Evolutionary conservation across 805 yeast species (phyloP).

Genomic region (Lipomyces mesembrius): DNA sequence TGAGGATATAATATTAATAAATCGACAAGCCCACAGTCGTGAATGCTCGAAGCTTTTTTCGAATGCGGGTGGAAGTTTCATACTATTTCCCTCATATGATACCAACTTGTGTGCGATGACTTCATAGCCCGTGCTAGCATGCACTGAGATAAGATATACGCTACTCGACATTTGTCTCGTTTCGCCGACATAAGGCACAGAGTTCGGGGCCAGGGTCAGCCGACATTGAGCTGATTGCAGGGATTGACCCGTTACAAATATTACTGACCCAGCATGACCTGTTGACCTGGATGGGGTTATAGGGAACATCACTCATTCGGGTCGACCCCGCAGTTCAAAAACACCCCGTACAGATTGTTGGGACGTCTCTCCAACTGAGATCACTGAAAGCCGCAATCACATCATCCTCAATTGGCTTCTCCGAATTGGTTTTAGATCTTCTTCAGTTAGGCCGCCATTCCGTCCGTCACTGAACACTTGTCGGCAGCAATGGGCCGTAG

Average conservation of each 20-base stretch:
- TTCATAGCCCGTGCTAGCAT: not conserved
- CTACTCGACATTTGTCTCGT: too few species aligned
- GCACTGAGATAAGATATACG: not conserved
- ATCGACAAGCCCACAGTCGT: too few species aligned
- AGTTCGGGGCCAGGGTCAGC: too few species aligned
- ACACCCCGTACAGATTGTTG: not conserved
- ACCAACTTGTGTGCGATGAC: too few species aligned
- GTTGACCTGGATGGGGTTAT: too few species aligned
- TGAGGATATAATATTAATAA: too few species aligned
- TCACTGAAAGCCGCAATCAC: not conserved
- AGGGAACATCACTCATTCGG: not conserved
- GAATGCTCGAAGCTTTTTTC: not conserved
- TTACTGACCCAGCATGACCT: too few species aligned
- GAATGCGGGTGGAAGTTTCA: not conserved
- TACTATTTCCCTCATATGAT: too few species aligned
- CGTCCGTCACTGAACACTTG: not conserved
- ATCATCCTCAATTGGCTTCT: not conserved
- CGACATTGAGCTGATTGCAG: too few species aligned
- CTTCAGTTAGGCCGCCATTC: not conserved
- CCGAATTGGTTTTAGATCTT: not conserved
- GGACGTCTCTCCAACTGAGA: not conserved
- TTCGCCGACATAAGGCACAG: too few species aligned
- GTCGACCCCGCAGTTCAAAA: not conserved
- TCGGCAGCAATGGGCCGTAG: conserved; percentile 13
- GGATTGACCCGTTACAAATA: too few species aligned